Evolutionary conservation across 2,329 filamentous ascomycete genomes (phyloP), one percentile per base, ranked within the genome.

Genomic region (Trichoderma hamatum): DNA sequence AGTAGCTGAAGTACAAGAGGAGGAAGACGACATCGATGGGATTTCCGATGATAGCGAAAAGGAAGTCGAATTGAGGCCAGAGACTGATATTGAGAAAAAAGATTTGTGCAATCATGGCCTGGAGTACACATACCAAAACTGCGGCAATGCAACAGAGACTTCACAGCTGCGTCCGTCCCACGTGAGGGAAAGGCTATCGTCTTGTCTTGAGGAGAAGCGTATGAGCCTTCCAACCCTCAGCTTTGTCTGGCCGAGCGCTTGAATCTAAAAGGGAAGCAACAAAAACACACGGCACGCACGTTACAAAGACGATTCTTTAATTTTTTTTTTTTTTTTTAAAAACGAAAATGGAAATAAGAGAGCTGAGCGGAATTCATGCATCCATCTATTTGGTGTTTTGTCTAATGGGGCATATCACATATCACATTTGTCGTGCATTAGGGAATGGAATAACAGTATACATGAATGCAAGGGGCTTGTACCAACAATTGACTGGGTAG

Each of bases 201-300:
- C 51, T 21, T 28, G 56, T 14, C 43, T n/a, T 6, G 68, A 55
- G 10, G 69, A 71, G 62, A 75, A 73, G 26, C 75, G 77, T 13
- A 67, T 73, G 6, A 79, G 78, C 52, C 73, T 79, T 11, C 78
- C 78, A 2, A 76, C 67, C 26, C 34, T 78, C 16, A 72, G 71
- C 30, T 76, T 71, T 34, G 43, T 70, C 14, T 79, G 76, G 76
- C 72, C 72, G 0, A 70, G 71, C 6, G 51, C 24, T 14, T 73
- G 34, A 59, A 24, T 3, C 3, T 24, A 5, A 30, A 34, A 16
- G 26, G 14, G 16, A 19, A 21, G 11, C 32, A 49, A 24, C 11
- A 32, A 30, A 28, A 3, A 51, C 5, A 19, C 7, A 14, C 4
- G 16, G 34, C 14, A 43, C 19, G 16, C 36, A 43, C 19, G 36